Evolutionary conservation across 73 alveolate species (phyloP).

Genomic region (Symbiodinium natans): DNA sequence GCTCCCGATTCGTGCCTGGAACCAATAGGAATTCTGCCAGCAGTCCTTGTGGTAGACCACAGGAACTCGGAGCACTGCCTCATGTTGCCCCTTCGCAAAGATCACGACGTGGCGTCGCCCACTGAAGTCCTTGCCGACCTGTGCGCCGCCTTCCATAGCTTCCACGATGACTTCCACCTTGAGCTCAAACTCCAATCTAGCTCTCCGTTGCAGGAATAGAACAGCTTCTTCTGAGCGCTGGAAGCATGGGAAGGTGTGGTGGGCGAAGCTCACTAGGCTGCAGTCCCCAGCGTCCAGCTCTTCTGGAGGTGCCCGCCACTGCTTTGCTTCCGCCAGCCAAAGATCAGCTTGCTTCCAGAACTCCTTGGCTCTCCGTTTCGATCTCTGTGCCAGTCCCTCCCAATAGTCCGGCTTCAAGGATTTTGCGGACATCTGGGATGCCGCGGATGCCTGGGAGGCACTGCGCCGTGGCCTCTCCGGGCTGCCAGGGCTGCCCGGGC

Average conservation of each 20-base stretch:
- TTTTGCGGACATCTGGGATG: neutral
- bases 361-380: constrained; percentile 10
- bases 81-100: constrained; percentile 22
- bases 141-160: constrained; percentile 36
- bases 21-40: constrained; percentile 81
- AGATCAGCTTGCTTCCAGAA: constrained; percentile 31
- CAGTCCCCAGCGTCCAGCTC: too few relatives aligned
- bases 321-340: neutral
- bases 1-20: constrained; percentile 65
- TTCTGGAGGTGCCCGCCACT: neutral
- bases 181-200: neutral
- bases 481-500: neutral
- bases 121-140: constrained; percentile 10
- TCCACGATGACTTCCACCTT: constrained; percentile 43
- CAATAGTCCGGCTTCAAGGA: neutral
- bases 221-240: constrained; percentile 52
- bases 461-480: neutral
- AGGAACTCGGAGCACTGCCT: constrained; percentile 15
- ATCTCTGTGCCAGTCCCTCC: constrained; percentile 48
- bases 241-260: constrained; percentile 86
- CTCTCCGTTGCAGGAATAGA: constrained; percentile 28
- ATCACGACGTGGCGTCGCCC: constrained; percentile 11
- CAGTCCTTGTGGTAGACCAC: constrained; percentile 57
- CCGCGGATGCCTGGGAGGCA: neutral
- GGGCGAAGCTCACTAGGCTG: constrained; percentile 32